Evolutionary conservation across 2,329 filamentous ascomycete genomes (phyloP).

Genomic region (Colletotrichum aenigma): DNA sequence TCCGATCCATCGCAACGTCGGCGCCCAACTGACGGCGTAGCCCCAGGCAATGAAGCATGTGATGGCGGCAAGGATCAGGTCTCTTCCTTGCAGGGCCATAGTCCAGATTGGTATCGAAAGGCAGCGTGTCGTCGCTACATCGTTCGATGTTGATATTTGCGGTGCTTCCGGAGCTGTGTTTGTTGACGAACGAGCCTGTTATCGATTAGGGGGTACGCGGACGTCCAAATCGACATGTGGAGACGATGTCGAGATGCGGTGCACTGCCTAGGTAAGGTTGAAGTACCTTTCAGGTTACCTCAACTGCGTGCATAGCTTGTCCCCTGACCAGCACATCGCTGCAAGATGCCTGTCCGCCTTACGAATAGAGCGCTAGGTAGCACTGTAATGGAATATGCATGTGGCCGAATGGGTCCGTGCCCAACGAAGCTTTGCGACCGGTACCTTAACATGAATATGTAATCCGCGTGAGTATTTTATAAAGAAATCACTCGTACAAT

Average conservation of each 20-base stretch:
- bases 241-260: not conserved
- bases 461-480: not conserved
- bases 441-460: not conserved
- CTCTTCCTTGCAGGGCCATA: constrained; percentile 76
- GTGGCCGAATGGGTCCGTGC: not conserved
- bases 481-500: not conserved
- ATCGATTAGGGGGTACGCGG: not conserved
- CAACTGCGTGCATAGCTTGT: not conserved
- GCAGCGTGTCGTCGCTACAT: constrained; percentile 14
- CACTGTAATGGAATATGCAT: not conserved
- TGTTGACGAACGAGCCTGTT: not conserved
- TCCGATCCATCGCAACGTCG: constrained; percentile 80
- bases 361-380: not conserved
- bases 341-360: not conserved
- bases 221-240: not conserved
- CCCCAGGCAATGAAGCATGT: constrained; percentile 87
- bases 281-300: not conserved
- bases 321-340: not conserved
- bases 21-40: constrained; percentile 81
- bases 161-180: not conserved
- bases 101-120: constrained; percentile 26
- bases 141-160: not conserved
- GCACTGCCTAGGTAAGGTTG: not conserved
- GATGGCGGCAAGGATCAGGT: constrained; percentile 71
- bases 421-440: not conserved